Evolutionary conservation across 106 monocot genomes (phyloP).

Genomic region (Hemerocallis citrina): DNA sequence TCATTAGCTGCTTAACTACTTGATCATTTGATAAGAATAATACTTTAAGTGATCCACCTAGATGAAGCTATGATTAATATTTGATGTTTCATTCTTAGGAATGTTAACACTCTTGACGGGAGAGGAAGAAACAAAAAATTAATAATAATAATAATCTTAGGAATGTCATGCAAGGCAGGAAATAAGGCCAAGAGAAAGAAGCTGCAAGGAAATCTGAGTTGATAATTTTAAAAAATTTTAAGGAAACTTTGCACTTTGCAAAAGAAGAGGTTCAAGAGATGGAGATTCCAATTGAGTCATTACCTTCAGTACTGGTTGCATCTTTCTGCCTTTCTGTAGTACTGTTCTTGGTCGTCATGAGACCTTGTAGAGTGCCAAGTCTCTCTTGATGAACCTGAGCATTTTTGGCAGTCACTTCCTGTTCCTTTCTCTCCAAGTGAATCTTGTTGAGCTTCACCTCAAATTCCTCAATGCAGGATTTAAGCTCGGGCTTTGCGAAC

Average conservation of each 20-base stretch:
- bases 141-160: too few relatives aligned
- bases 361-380: constrained; percentile 35
- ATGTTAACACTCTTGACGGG: too few relatives aligned
- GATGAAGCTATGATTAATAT: not conserved
- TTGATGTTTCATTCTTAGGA: not conserved
- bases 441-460: constrained; percentile 81
- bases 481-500: constrained; percentile 79
- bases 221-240: not conserved
- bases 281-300: not conserved
- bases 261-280: not conserved
- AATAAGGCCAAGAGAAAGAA: not conserved
- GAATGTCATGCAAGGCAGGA: too few relatives aligned
- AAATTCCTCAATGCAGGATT: constrained; percentile 85
- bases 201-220: not conserved
- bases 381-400: constrained; percentile 61
- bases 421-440: constrained; percentile 77
- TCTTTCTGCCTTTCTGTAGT: not conserved
- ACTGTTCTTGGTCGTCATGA: constrained; percentile 17
- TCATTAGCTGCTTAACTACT: too few relatives aligned
- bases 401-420: constrained; percentile 65
- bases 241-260: not conserved
- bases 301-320: constrained; percentile 54
- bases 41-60: too few relatives aligned
- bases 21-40: too few relatives aligned
- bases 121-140: too few relatives aligned